These are phyloP conservation scores for Trichoderma atroviride DNA, from an alignment of 2,329 filamentous ascomycete genomes.

Conservation along the genomic window DNA sequence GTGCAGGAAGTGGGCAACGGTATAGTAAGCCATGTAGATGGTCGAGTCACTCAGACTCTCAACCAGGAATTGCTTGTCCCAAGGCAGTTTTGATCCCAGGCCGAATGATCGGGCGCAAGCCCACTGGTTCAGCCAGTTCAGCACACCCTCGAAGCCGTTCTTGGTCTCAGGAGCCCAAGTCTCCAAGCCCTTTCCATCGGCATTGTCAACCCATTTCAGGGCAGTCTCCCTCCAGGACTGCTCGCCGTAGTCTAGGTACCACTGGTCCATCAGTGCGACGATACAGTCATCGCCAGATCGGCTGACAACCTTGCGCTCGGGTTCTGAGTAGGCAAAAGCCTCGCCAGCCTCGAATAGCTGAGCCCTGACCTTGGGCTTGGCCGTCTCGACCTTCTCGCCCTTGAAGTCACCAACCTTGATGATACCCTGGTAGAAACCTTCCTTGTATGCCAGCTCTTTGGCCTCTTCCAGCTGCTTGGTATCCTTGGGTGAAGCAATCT, in stretches of 20 bases:
- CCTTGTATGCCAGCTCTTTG: constrained; percentile 95
- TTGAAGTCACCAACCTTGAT: constrained; percentile 88
- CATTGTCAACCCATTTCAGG: constrained; percentile 70
- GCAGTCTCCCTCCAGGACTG: constrained; percentile 81
- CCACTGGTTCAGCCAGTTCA: constrained; percentile 95
- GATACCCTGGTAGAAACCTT: constrained; percentile 93
- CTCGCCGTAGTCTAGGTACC: constrained; percentile 97
- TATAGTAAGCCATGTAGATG: constrained; percentile 86
- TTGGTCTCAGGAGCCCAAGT: constrained; percentile 78
- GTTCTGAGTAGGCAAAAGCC: constrained; percentile 92
- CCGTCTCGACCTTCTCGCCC: constrained; percentile 82
- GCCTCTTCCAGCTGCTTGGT: constrained; percentile 84
- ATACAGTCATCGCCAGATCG: constrained; percentile 92
- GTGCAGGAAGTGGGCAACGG: constrained; percentile 69
- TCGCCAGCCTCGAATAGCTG: constrained; percentile 74
- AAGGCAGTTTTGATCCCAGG: constrained; percentile 90
- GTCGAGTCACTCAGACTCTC: constrained; percentile 92
- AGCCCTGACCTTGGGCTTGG: constrained; percentile 81
- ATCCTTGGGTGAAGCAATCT: constrained; percentile 97
- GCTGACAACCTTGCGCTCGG: constrained; percentile 85
- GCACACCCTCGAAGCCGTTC: constrained; percentile 79
- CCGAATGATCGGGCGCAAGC: constrained; percentile 91
- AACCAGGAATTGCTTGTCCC: constrained; percentile 88
- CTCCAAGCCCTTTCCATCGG: constrained; percentile 69
- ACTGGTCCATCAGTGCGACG: constrained; percentile 90